A percentile compares a stretch with the other conserved stretches of the same genome.
Evolutionary conservation across 208 protist genomes (phyloP).

Genomic region (Trichomonas tenax): DNA sequence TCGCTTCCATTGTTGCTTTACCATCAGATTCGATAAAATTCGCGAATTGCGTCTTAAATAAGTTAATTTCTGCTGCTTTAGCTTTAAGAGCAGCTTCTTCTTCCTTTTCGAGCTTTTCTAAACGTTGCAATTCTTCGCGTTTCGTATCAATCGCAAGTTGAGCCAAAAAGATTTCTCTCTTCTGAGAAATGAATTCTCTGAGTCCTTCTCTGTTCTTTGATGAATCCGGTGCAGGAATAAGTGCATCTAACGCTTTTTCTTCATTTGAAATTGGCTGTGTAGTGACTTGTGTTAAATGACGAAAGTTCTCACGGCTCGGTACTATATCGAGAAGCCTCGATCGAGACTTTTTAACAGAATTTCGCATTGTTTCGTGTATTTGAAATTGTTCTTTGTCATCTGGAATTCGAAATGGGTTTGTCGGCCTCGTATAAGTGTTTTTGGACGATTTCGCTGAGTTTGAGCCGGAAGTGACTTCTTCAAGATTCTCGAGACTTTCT

Average conservation of each 20-base stretch:
- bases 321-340: not conserved
- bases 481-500: slow-evolving; percentile 75
- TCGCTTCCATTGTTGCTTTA: not conserved
- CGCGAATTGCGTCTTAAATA: not conserved
- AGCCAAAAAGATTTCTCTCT: not conserved
- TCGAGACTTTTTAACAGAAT: not conserved
- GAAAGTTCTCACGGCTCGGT: not conserved
- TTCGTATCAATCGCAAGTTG: slow-evolving; percentile 16
- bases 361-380: not conserved
- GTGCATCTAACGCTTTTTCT: not conserved
- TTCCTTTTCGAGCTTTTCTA: not conserved
- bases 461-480: slow-evolving; percentile 90
- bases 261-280: not conserved
- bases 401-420: not conserved
- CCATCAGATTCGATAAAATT: not conserved
- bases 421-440: not conserved
- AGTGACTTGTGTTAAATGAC: not conserved
- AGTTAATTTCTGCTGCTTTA: not conserved
- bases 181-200: not conserved
- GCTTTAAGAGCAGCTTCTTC: not conserved
- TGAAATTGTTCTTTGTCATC: not conserved
- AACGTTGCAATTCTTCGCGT: not conserved
- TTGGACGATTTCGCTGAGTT: slow-evolving; percentile 61
- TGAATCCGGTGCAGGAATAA: not conserved
- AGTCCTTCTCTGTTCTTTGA: not conserved